phyloP scores from a whole-genome alignment of 2,329 filamentous ascomycete species.

The Pyricularia sp. region DNA sequence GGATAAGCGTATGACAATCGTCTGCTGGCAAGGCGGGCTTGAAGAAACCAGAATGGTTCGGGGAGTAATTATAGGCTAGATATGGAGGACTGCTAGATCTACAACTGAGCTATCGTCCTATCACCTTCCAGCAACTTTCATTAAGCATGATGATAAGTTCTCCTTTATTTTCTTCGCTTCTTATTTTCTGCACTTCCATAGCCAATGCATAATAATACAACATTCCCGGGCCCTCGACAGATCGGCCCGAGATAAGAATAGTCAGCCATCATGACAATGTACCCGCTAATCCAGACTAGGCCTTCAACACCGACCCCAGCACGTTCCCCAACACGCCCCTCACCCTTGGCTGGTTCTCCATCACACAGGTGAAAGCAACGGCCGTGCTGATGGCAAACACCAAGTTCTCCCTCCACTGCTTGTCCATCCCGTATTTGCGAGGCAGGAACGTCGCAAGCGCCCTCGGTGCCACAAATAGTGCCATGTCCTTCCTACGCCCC shows the following conservation, averaged over 20 bases:
- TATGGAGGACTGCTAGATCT: not conserved
- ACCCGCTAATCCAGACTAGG: not conserved
- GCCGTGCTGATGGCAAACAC: constrained; percentile 60
- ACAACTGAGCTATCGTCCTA: not conserved
- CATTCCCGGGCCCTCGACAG: not conserved
- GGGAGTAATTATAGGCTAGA: not conserved
- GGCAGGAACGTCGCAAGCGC: constrained; percentile 69
- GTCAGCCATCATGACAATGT: not conserved
- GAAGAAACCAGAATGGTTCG: too few relatives aligned
- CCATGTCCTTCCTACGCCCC: constrained; percentile 61
- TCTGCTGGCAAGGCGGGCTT: too few relatives aligned
- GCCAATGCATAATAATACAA: not conserved
- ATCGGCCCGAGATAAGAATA: not conserved
- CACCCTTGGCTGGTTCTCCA: constrained; percentile 53
- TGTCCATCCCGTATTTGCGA: constrained; percentile 50
- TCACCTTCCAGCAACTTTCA: not conserved
- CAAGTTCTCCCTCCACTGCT: constrained; percentile 58
- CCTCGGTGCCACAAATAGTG: constrained; percentile 71
- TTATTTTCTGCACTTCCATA: not conserved
- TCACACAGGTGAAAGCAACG: constrained; percentile 58
- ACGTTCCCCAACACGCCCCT: constrained; percentile 60
- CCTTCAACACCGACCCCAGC: constrained; percentile 37
- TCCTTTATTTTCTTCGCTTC: not conserved
- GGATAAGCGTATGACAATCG: too few relatives aligned
- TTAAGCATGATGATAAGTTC: not conserved